Evolutionary conservation across 495 filamentous ascomycete species (phyloP).

Genomic region (Tetracladium setigerum): DNA sequence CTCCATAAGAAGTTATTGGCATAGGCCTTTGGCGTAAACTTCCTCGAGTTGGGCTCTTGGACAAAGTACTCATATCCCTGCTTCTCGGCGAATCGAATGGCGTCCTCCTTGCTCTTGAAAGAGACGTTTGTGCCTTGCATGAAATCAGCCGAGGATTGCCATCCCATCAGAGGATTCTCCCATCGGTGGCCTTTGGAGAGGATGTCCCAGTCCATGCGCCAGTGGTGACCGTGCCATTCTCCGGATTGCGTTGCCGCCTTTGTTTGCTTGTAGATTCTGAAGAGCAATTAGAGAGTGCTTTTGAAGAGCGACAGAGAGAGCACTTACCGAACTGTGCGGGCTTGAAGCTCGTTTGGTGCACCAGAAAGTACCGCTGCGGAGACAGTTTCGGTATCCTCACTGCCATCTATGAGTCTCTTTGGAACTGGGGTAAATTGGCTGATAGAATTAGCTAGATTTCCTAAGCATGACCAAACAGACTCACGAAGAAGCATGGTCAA

Average conservation of each 20-base stretch:
- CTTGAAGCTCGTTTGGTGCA: slow-evolving; percentile 87
- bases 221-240: slow-evolving; percentile 69
- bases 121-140: slow-evolving; percentile 87
- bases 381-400: slow-evolving; percentile 66
- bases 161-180: slow-evolving; percentile 98
- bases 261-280: slow-evolving; percentile 78
- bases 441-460: slow-evolving; percentile 4
- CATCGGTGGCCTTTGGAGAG: slow-evolving; percentile 80
- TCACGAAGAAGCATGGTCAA: slow-evolving; percentile 24
- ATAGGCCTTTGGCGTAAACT: slow-evolving; percentile 85
- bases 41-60: slow-evolving; percentile 88
- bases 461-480: not conserved
- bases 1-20: slow-evolving; percentile 91
- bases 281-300: slow-evolving; percentile 11
- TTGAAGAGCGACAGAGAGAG: not conserved
- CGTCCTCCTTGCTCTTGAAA: slow-evolving; percentile 93
- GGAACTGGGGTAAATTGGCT: slow-evolving; percentile 88
- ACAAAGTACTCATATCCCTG: slow-evolving; percentile 99
- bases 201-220: slow-evolving; percentile 99
- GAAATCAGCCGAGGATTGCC: slow-evolving; percentile 89
- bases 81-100: slow-evolving; percentile 92
- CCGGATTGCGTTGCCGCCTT: slow-evolving; percentile 96
- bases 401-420: slow-evolving; percentile 80
- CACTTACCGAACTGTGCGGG: slow-evolving; percentile 79
- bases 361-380: slow-evolving; percentile 85